Evolutionary conservation across 1,284 basidiomycete genomes (phyloP), one percentile per base, ranked within the genome.

Genomic region (Malassezia nana): DNA sequence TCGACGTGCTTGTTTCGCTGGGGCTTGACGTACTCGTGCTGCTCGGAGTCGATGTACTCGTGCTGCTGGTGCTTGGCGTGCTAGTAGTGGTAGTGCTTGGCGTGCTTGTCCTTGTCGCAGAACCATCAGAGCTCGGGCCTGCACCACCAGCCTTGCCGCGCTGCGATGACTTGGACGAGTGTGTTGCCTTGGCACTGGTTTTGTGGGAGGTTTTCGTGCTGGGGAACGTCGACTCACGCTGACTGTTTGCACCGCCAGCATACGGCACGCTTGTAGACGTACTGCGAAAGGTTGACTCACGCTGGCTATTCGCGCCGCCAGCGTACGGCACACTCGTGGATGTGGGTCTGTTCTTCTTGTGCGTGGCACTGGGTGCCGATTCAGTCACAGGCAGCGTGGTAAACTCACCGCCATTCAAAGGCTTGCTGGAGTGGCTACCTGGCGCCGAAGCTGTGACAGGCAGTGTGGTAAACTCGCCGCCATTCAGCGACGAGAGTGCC

Each of bases 391-490:
- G 33, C 33, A 50, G 26, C 10, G 48, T 41, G 6, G 48, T 50
- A 12, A 50, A 50, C 25, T 50, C 48, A 26, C 39, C 39, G 30
- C 48, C 48, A 42, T 42, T 30, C n/a, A 50, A 31, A 1, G 38
- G 25, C 35, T 20, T 10, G 18, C 35, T 33, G n/a, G 32, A 15
- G 8, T 16, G 18, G 18, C 12, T 20, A 10, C 22, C 39, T 2
- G 48, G 39, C 18, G 48, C 48, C 20, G 33, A 26, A 3, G 6
- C n/a, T 1, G 40, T 43, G 15, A 29, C 40, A 12, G 33, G 33
- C 33, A 50, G 16, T 4, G 48, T 41, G n/a, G 48, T 50, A 18
- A 50, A 50, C 33, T 50, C 48, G 25, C 39, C 39, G 30, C 48
- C 48, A 25, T 42, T 30, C 6, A 50, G 40, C 7, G 38, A 50